Base-by-base conservation (phyloP, 192 early-diverging fungal species). In the Gaertneriomyces semiglobifer region DNA sequence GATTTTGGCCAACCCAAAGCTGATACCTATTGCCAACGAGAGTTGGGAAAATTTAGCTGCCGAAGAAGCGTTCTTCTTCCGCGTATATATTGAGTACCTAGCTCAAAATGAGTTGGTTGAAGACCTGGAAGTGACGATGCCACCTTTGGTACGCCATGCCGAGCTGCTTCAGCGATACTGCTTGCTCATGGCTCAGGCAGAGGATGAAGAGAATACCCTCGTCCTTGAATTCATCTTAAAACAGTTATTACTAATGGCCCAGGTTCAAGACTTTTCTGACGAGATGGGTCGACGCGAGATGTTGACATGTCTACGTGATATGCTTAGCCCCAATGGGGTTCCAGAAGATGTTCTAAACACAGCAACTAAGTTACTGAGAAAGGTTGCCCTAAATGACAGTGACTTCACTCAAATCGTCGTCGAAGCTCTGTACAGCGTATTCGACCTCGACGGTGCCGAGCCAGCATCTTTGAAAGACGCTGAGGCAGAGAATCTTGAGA, bases 271-370 rank as follows among this genome's bases (percentile, higher is more conserved):
- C 48, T 96, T 92, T 66, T 85, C 86, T 25, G 94, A 96, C 73
- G 94, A 96, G 81, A 81, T 90, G 59, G 93, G 93, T 5, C 83
- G 93, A 41, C 85, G 92, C 18, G 77, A 86, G 71, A 88, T 96
- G 79, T 84, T 89, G 70, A 82, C 78, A 33, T 72, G 88, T 56
- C 74, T 93, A 63, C 87, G 92, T 89, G 87, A 92, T 62, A 87
- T 96, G 77, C 67, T 94, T 0, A 78, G 88, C 77, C 65, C 86
- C 5, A 81, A 84, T 11, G 90, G 92, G 64, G 81, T 93, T 9
- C 85, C 89, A 3, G 87, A 90, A 42, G 87, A 88, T 60, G 87
- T 89, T 64, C 76, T 96, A 20, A 86, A 81, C 50, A 83, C 79
- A 14, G 88, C 93, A n/a, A 80, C 92, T 11, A 85, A 89, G 44